These are phyloP conservation scores for Pilasporangium apinafurcum DNA, from an alignment of 352 stramenopile genomes.

Conservation along the genomic window DNA sequence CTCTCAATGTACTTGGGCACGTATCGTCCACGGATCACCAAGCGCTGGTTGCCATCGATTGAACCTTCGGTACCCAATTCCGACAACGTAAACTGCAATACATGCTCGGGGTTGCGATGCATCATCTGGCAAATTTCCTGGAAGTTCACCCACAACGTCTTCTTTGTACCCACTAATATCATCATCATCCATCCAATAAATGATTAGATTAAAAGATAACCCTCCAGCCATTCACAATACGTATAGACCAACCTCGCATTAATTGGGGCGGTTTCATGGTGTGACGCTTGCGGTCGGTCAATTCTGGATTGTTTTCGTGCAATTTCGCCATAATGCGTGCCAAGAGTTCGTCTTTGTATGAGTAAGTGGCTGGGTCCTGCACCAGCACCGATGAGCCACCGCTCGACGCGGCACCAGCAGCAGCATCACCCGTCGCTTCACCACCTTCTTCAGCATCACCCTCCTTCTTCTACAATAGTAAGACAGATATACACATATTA, in stretches of 20 bases:
- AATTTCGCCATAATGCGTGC: slow-evolving; percentile 93
- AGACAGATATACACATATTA: neutral
- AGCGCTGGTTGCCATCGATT: slow-evolving; percentile 98
- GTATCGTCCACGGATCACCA: slow-evolving; percentile 98
- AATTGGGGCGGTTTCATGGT: slow-evolving; percentile 89
- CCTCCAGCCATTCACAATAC: too few species aligned
- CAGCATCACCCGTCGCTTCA: too few species aligned
- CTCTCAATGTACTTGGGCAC: slow-evolving; percentile 99
- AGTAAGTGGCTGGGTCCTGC: slow-evolving; percentile 90
- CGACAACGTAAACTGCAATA: slow-evolving; percentile 99
- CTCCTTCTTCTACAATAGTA: slow-evolving; percentile 43
- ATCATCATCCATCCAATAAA: slow-evolving; percentile 20
- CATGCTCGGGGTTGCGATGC: slow-evolving; percentile 97
- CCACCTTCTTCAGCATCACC: slow-evolving; percentile 24
- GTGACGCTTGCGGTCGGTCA: slow-evolving; percentile 93
- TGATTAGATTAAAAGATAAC: slow-evolving; percentile 22
- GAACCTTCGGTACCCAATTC: slow-evolving; percentile 99
- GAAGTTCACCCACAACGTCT: slow-evolving; percentile 99
- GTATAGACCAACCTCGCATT: too few species aligned
- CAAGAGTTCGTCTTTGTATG: slow-evolving; percentile 93
- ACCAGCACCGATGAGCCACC: slow-evolving; percentile 54
- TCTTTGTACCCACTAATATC: slow-evolving; percentile 91
- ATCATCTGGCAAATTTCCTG: slow-evolving; percentile 99
- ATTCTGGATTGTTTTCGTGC: slow-evolving; percentile 95
- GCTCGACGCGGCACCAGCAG: slow-evolving; percentile 22